Evolutionary conservation across 352 stramenopile genomes (phyloP), one percentile per base, ranked within the genome.

Genomic region (Globisporangium okanoganense): DNA sequence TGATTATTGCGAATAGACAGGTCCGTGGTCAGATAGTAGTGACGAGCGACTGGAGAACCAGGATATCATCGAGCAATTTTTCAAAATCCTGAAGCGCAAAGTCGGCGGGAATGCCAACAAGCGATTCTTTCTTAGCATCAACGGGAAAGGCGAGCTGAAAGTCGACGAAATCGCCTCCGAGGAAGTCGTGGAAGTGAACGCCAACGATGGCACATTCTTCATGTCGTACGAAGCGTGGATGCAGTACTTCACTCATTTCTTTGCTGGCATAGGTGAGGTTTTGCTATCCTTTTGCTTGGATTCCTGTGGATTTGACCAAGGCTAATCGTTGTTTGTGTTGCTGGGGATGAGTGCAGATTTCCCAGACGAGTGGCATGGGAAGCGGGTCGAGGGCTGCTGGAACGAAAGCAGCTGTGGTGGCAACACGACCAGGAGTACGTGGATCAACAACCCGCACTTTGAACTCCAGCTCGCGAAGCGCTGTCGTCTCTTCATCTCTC

Each of bases 181-280:
- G 58, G 84, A 97, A 40, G 69, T 89, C 3, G 66, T 87, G 7
- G 82, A 94, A 16, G 72, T 90, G 22, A 96, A 97, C 45, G 64
- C 75, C 3, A 92, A 87, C 41, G 91, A 97, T 55, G 91, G 91
- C 3, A 96, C 88, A 2, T 98, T 98, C 58, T 97, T 97, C 73
- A 98, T 97, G 87, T 75, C 77, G 14, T 98, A 74, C 59, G 79
- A 91, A 25, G 90, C 87, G 2, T 97, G 88, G 88, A 87, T 84
- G 67, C 66, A 84, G 54, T 85, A 91, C 53, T 98, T 95, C 62
- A 97, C 88, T 0, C 85, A 96, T 43, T 92, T 98, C 44, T 97
- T 97, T 52, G 81, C 92, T 22, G 89, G 86, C 20, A 91, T 97
- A 16, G 88, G 85, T 94, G 69, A 16, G 74, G 48, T 18, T 5